Conservation (phyloP, 768 basidiomycete genomes). For the Pleurotus tuoliensis region DNA sequence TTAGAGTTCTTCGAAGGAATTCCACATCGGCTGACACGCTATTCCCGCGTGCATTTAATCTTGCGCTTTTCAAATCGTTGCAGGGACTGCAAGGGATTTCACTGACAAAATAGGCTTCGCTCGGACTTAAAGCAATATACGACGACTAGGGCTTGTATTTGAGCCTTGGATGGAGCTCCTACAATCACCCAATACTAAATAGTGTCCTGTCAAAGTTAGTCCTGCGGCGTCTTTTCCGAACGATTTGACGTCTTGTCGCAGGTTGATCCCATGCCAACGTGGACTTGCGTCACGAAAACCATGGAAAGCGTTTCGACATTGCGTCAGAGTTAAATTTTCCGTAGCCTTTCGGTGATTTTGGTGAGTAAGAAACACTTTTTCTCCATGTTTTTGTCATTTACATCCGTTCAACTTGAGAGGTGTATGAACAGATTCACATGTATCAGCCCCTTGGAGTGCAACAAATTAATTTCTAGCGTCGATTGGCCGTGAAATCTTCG, state of each 20-base stretch:
- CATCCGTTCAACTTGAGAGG: background rate
- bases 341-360: background rate
- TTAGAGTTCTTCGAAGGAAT: too few relatives aligned
- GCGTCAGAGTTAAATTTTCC: too few relatives aligned
- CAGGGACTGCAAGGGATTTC: background rate
- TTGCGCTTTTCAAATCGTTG: background rate
- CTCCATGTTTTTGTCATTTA: background rate
- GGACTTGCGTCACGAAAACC: background rate
- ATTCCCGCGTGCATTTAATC: background rate
- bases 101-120: background rate
- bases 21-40: too few relatives aligned
- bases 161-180: too few relatives aligned
- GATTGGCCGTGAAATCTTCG: too few relatives aligned
- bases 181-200: too few relatives aligned
- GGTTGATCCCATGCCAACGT: background rate
- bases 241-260: background rate
- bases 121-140: background rate
- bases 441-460: background rate
- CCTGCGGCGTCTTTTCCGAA: conserved; percentile 5
- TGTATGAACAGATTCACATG: background rate
- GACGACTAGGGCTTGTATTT: too few relatives aligned
- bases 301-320: background rate
- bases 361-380: background rate
- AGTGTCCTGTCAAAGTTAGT: background rate
- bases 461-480: too few relatives aligned